Evolutionary conservation across 2,329 filamentous ascomycete species (phyloP), one percentile per base, ranked within the genome.

Genomic region (Curvularia verruculosa): DNA sequence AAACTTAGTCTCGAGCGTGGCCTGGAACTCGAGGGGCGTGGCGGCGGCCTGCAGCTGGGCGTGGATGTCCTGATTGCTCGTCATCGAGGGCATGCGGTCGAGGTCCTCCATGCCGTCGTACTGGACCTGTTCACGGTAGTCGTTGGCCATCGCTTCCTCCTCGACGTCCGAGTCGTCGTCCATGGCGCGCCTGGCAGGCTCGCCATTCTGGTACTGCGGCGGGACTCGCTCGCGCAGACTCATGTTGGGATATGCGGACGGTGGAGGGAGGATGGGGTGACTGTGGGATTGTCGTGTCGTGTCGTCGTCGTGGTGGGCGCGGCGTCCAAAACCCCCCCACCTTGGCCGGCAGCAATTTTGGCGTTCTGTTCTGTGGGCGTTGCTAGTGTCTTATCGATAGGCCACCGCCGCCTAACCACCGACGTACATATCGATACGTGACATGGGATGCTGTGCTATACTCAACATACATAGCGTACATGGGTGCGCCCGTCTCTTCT

Each of bases 1-100:
- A 82, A 98, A 97, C 83, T 98, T 98, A 78, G 91, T 91, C 80
- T 98, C 95, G 54, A 99, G 85, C 31, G 93, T 91, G 46, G 95
- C 95, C 75, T 95, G 92, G 80, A 96, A 98, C 77, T 99, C 95
- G 67, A 99, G 85, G 49, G 95, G 95, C 73, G 95, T 94, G 64
- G 95, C 95, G 58, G 95, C 95, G 66, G 93, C 92, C 65, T 89
- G 89, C 63, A 99, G 85, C 77, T 95, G 90, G 63, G 91, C 89
- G 82, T 98, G 93, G 72, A 99, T 91, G 76, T 98, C 95, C 79
- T 96, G 92, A 75, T 87, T 84, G 79, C 91, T 90, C 70, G 85
- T 86, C 71, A 79, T 68, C 31, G 80, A 80, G 31, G 72, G 71
- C 69, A 87, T 87, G 77, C 87, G 86, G 77, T 94, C 92, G 69